Evolutionary conservation across 192 early-diverging fungal genomes (phyloP).

Genomic region (Backusella liffmaniae): DNA sequence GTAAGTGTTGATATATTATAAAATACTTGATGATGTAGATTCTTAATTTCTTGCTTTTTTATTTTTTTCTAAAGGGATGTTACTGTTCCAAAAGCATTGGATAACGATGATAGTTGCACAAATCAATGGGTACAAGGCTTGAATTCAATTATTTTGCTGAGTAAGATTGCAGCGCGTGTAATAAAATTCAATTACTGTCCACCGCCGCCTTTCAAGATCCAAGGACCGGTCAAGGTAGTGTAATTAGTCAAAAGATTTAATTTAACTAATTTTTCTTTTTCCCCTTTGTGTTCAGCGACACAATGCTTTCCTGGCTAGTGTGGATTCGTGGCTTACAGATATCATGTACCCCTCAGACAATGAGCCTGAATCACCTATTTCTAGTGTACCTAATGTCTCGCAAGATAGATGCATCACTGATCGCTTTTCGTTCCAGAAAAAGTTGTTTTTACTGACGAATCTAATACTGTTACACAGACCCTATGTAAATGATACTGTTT

Average conservation of each 20-base stretch:
- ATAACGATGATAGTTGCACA: constrained; percentile 29
- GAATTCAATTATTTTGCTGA: constrained; percentile 41
- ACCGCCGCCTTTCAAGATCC: not conserved
- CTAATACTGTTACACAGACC: constrained; percentile 50
- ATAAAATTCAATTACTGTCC: constrained; percentile 44
- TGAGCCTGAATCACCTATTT: constrained; percentile 3
- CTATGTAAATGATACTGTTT: constrained; percentile 42
- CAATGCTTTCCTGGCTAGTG: constrained; percentile 23
- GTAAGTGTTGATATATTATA: constrained; percentile 12
- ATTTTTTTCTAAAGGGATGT: not conserved
- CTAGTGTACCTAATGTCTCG: constrained; percentile 7
- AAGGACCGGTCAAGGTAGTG: not conserved
- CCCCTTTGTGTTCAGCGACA: not conserved
- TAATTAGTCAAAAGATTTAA: not conserved
- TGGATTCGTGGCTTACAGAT: constrained; percentile 25
- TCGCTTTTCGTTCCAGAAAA: constrained; percentile 31
- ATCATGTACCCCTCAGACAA: constrained; percentile 2
- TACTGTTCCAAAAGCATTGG: constrained; percentile 9
- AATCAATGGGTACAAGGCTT: constrained; percentile 31
- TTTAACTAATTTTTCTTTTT: not conserved
- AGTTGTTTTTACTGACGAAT: constrained; percentile 34
- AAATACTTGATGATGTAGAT: not conserved
- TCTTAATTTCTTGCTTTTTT: not conserved
- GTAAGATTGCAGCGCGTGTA: constrained; percentile 44
- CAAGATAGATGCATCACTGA: constrained; percentile 12